Base-by-base conservation (phyloP, 345 rosid genomes). In the Turritis glabra region DNA sequence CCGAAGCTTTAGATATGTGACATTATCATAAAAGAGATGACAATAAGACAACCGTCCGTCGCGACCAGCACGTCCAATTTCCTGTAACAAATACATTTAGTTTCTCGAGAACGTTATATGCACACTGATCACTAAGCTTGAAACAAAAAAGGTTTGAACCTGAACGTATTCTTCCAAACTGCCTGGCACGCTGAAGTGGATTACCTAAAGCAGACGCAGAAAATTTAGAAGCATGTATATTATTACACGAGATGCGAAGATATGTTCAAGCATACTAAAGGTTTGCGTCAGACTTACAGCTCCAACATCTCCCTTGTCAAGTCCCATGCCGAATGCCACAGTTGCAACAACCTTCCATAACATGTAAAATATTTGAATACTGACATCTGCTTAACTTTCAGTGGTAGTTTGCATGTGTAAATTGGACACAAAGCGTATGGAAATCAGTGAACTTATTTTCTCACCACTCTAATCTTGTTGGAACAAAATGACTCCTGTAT, bases 281-380 rank as follows among this genome's bases (percentile, higher is more conserved):
- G 40, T 14, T 62, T 67, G 55, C 60, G 73, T 72, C 68, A 33
- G 53, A 74, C 99, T 95, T 92, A 95, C 99, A 63, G 97, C 97
- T 85, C 96, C 97, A 76, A 89, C 90, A 74, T 95, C 96, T 54
- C 86, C 85, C 84, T 92, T 95, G 87, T 95, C 96, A 46, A 95
- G 90, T 69, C 99, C 99, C 99, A 95, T 92, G 67, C 99, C 99
- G 73, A 95, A 95, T 67, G 99, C 99, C 83, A 95, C 99, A 18
- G 99, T 95, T 77, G 97, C 99, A 79, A 92, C 97, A 79, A 95
- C 97, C 99, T 94, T 86, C 69, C 63, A 85, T 19, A 40, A 40
- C 73, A 69, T 25, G 53, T 37, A 71, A 29, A 37, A 71, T 66
- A 74, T 48, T 22, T 44, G 15, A 75, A 15, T 77, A 9, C 21